Conservation (phyloP, 495 filamentous ascomycete species). For the Xylaria venustula region DNA sequence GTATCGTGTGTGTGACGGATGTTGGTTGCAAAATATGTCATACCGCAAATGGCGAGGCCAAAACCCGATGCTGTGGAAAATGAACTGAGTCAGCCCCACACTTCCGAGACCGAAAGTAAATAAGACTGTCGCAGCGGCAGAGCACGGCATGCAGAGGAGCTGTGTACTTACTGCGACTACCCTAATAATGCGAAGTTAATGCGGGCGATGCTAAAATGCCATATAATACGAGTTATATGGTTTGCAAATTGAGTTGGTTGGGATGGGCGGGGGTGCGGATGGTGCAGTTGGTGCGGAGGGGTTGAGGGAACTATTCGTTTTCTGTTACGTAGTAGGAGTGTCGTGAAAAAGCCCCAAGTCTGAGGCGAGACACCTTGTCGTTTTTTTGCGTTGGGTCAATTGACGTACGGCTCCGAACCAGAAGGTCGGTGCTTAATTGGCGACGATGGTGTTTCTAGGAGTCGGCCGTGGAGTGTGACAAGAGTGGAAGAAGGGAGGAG, state of each 20-base stretch:
- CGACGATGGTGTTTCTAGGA: neutral
- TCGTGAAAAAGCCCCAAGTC: neutral
- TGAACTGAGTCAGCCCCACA: slow-evolving; percentile 30
- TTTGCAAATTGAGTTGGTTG: neutral
- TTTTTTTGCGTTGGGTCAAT: neutral
- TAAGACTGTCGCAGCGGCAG: neutral
- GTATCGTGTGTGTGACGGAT: slow-evolving; percentile 14
- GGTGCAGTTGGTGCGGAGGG: slow-evolving; percentile 4
- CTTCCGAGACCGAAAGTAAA: slow-evolving; percentile 20
- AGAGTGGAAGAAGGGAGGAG: neutral
- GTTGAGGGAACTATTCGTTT: neutral
- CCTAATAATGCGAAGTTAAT: neutral
- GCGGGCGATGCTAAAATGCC: slow-evolving; percentile 4
- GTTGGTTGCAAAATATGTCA: slow-evolving; percentile 13
- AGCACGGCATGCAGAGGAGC: neutral
- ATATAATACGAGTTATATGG: neutral
- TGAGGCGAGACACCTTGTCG: neutral
- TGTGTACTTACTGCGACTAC: neutral
- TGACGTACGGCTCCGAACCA: slow-evolving; percentile 6
- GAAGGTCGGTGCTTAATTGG: neutral
- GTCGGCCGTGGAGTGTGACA: neutral
- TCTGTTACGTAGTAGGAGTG: neutral
- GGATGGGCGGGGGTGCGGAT: neutral
- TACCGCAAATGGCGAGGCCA: slow-evolving; percentile 13
- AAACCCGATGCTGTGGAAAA: slow-evolving; percentile 25